phyloP scores from a whole-genome alignment of 176 grass and related monocot species.

The Musa troglodytarum region DNA sequence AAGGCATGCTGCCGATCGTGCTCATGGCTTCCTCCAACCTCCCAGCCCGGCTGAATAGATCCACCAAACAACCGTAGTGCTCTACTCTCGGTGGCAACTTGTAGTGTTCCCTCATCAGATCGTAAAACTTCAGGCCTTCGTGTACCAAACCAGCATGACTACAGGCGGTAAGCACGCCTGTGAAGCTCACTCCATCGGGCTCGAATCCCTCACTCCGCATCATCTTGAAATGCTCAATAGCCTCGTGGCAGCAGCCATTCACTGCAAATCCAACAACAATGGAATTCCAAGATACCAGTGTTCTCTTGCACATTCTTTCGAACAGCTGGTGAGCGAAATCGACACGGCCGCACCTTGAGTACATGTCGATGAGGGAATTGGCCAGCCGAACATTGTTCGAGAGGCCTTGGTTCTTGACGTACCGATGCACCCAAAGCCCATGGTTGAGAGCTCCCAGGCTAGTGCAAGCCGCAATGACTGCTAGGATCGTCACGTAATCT shows the following conservation, averaged over 20 bases:
- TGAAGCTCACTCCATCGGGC: conserved; percentile 50
- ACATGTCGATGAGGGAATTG: conserved; percentile 65
- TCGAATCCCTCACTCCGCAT: conserved; percentile 47
- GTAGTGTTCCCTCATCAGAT: conserved; percentile 31
- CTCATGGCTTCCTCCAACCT: conserved; percentile 40
- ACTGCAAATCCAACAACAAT: conserved; percentile 42
- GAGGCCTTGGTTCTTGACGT: conserved; percentile 13
- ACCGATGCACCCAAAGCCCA: conserved; percentile 57
- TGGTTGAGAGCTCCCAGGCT: conserved; percentile 43
- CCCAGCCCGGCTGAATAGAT: conserved; percentile 54
- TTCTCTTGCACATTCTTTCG: conserved; percentile 29
- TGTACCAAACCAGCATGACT: conserved; percentile 43
- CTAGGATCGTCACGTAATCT: conserved; percentile 46
- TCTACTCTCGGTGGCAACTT: conserved; percentile 37
- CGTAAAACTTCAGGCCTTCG: conserved; percentile 36
- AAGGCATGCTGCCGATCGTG: conserved; percentile 34
- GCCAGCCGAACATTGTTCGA: conserved; percentile 33
- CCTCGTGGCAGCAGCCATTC: conserved; percentile 33
- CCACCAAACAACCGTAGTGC: conserved; percentile 66
- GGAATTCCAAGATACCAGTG: conserved; percentile 53
- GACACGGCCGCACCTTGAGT: conserved; percentile 47
- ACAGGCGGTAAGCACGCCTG: conserved; percentile 57
- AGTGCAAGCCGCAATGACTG: conserved; percentile 36
- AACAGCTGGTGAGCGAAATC: conserved; percentile 55
- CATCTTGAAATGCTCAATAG: conserved; percentile 39